phyloP scores from a whole-genome alignment of 495 filamentous ascomycete genomes.

The Chlorociboria aeruginascens region DNA sequence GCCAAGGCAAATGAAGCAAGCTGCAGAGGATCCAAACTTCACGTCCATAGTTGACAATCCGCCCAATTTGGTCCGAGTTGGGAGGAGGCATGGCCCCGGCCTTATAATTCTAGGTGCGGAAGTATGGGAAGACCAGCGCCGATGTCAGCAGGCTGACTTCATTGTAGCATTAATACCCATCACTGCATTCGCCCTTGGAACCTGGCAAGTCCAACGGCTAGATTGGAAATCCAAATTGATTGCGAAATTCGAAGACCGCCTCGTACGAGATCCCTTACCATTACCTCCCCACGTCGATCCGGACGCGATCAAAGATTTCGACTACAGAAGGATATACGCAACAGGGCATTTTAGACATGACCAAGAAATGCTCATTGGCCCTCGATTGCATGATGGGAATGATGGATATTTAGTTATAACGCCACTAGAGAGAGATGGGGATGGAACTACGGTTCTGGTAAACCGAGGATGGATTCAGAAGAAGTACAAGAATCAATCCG shows the following conservation, averaged over 20 bases:
- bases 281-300: conserved; percentile 75
- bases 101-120: conserved; percentile 62
- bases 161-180: conserved; percentile 70
- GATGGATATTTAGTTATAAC: conserved; percentile 87
- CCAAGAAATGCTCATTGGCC: conserved; percentile 90
- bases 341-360: conserved; percentile 70
- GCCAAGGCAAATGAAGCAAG: conserved; percentile 9
- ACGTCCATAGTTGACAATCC: conserved; percentile 78
- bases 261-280: conserved; percentile 76
- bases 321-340: conserved; percentile 78
- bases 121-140: neutral
- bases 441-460: conserved; percentile 59
- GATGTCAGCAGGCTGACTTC: neutral
- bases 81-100: conserved; percentile 67
- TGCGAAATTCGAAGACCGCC: conserved; percentile 78
- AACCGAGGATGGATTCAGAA: conserved; percentile 85
- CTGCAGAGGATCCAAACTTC: conserved; percentile 61
- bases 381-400: conserved; percentile 76
- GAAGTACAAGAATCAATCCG: conserved; percentile 49
- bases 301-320: conserved; percentile 70
- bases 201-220: conserved; percentile 92
- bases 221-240: conserved; percentile 88
- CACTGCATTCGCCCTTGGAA: conserved; percentile 80
- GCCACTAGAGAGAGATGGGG: conserved; percentile 63
- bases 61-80: conserved; percentile 55